A percentile compares a stretch with the other conserved stretches of the same genome.
phyloP scores from a whole-genome alignment of 2,329 filamentous ascomycete species.

The Fusarium agapanthi region DNA sequence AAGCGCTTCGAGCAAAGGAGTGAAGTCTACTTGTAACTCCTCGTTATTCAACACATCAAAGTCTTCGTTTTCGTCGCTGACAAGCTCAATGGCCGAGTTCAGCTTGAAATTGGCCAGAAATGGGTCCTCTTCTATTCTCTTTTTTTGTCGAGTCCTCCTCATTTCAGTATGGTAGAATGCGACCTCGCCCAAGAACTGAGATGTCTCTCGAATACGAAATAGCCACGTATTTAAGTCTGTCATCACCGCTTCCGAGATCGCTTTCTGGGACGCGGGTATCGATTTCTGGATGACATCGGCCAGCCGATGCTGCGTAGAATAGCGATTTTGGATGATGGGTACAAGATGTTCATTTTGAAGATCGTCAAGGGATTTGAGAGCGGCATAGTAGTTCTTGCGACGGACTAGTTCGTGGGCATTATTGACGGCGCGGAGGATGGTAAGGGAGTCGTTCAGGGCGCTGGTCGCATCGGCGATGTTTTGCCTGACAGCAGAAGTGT shows the following conservation, averaged over 20 bases:
- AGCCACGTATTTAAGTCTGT: slow-evolving; percentile 96
- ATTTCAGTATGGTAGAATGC: slow-evolving; percentile 96
- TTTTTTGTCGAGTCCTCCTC: slow-evolving; percentile 82
- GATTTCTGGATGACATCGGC: slow-evolving; percentile 96
- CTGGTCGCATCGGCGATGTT: slow-evolving; percentile 94
- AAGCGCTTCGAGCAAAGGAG: slow-evolving; percentile 90
- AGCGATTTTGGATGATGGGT: slow-evolving; percentile 77
- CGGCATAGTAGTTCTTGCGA: slow-evolving; percentile 95
- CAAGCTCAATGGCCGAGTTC: slow-evolving; percentile 94
- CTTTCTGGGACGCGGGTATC: slow-evolving; percentile 89
- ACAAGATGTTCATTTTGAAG: slow-evolving; percentile 93
- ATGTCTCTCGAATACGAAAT: slow-evolving; percentile 92
- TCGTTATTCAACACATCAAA: slow-evolving; percentile 97
- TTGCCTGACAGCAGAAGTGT: slow-evolving; percentile 89
- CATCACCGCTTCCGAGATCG: slow-evolving; percentile 97
- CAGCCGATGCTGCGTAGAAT: slow-evolving; percentile 92
- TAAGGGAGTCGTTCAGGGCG: slow-evolving; percentile 88
- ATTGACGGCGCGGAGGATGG: slow-evolving; percentile 91
- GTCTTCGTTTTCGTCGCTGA: slow-evolving; percentile 94
- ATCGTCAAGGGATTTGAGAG: slow-evolving; percentile 92
- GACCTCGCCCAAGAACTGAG: slow-evolving; percentile 94
- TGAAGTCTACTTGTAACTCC: slow-evolving; percentile 93
- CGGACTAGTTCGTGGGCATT: slow-evolving; percentile 90
- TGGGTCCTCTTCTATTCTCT: slow-evolving; percentile 78
- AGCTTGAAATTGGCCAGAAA: slow-evolving; percentile 86